Evolutionary conservation across 139 green algal genomes (phyloP).

Genomic region (Chlamydomonas sphaeroides): DNA sequence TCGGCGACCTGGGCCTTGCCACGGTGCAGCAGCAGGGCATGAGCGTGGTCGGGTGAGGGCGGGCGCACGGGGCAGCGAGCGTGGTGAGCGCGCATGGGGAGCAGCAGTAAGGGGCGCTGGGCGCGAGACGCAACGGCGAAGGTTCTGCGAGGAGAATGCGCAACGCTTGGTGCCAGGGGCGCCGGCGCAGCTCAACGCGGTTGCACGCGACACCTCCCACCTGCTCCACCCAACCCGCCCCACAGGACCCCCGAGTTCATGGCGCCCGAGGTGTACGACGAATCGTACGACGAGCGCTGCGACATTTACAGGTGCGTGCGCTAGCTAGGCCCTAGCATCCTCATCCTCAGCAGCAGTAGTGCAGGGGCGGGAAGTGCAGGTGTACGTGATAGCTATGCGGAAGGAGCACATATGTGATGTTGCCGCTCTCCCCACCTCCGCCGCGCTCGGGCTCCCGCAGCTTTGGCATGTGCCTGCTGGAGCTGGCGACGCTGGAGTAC

Average conservation of each 20-base stretch:
- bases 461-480: slow-evolving; percentile 98
- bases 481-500: slow-evolving; percentile 96
- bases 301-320: slow-evolving; percentile 37
- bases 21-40: slow-evolving; percentile 73
- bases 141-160: too few species aligned
- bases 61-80: neutral
- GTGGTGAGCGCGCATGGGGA: neutral
- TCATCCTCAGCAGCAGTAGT: too few species aligned
- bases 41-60: slow-evolving; percentile 34
- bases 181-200: neutral
- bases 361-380: too few species aligned
- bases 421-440: neutral
- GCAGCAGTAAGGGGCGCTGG: too few species aligned
- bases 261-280: slow-evolving; percentile 97
- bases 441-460: neutral
- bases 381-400: too few species aligned
- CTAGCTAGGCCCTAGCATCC: too few species aligned
- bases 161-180: neutral
- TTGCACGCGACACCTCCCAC: too few species aligned
- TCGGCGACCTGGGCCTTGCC: slow-evolving; percentile 97
- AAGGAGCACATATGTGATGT: too few species aligned
- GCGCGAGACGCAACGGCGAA: too few species aligned
- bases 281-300: slow-evolving; percentile 93
- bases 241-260: slow-evolving; percentile 95
- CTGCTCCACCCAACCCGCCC: too few species aligned